phyloP scores from a whole-genome alignment of 106 monocot species.

The Iris macrosiphon region DNA sequence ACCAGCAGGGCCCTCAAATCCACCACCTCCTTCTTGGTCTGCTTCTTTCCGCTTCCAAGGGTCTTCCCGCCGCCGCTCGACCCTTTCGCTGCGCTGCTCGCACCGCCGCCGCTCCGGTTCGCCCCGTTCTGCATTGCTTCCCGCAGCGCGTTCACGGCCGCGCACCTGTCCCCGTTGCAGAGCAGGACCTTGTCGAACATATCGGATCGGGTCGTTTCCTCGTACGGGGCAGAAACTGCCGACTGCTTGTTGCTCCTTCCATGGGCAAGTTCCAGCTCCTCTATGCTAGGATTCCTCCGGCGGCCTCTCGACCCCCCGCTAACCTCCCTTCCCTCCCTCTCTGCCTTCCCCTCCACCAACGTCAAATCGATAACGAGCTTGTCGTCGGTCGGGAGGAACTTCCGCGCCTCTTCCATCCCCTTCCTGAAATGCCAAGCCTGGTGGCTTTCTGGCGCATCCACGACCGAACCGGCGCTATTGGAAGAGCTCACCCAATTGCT shows the following conservation, averaged over 20 bases:
- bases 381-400: conserved; percentile 21
- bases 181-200: conserved; percentile 33
- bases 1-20: conserved; percentile 36
- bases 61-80: too few species aligned
- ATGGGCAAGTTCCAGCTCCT: conserved; percentile 3
- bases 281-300: conserved; percentile 9
- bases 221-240: conserved; percentile 14
- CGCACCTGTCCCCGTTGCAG: not conserved
- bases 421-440: conserved; percentile 13
- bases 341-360: not conserved
- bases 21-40: conserved; percentile 22
- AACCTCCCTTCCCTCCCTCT: not conserved
- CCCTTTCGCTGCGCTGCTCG: too few species aligned
- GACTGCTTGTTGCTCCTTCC: conserved; percentile 25
- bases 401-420: conserved; percentile 26
- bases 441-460: not conserved
- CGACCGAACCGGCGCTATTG: not conserved
- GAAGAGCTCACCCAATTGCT: not conserved
- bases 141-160: conserved; percentile 5
- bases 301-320: not conserved
- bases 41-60: too few species aligned
- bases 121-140: conserved; percentile 10
- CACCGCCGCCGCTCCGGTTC: not conserved
- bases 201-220: not conserved
- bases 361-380: conserved; percentile 7